Conservation (phyloP, 805 yeast species). For the Starmerella stigmatis region DNA sequence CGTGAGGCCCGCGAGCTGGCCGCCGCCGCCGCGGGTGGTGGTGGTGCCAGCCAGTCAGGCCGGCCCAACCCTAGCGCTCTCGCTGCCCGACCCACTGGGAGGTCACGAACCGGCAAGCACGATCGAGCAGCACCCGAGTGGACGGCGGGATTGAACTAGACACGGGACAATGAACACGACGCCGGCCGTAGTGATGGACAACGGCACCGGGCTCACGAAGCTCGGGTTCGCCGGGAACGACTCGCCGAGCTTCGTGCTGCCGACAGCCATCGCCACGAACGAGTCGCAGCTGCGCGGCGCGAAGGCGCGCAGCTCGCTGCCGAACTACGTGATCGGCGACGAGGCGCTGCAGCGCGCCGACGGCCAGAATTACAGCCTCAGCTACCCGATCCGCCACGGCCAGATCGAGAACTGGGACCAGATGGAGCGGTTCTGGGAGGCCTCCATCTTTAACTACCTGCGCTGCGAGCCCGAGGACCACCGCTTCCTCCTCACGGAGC, state of each 20-base stretch:
- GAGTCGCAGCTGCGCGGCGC: constrained; percentile 27
- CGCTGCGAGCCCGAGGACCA: constrained; percentile 99
- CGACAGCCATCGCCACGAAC: constrained; percentile 85
- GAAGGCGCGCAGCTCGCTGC: constrained; percentile 28
- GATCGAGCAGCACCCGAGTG: not conserved
- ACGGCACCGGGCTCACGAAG: constrained; percentile 96
- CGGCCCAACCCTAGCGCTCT: no score
- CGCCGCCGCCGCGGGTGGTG: no score
- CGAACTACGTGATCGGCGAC: constrained; percentile 89
- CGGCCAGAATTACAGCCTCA: constrained; percentile 77
- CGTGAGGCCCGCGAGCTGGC: no score
- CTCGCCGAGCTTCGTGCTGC: constrained; percentile 92
- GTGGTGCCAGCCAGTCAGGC: no score
- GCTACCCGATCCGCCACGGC: constrained; percentile 93
- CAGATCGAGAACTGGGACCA: constrained; percentile 99
- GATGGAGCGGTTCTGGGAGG: constrained; percentile 99
- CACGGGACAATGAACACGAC: constrained; percentile 25
- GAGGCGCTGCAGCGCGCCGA: constrained; percentile 88
- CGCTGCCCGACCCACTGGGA: constrained; percentile 4
- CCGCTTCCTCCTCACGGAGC: constrained; percentile 88
- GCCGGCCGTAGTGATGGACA: constrained; percentile 35
- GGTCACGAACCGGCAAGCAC: constrained; percentile 3
- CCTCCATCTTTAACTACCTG: constrained; percentile 87
- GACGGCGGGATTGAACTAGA: no score
- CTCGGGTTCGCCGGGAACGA: constrained; percentile 98